A percentile compares a stretch with the other conserved stretches of the same genome.
Conservation (phyloP, 768 basidiomycete species). For the Cyathus striatus region DNA sequence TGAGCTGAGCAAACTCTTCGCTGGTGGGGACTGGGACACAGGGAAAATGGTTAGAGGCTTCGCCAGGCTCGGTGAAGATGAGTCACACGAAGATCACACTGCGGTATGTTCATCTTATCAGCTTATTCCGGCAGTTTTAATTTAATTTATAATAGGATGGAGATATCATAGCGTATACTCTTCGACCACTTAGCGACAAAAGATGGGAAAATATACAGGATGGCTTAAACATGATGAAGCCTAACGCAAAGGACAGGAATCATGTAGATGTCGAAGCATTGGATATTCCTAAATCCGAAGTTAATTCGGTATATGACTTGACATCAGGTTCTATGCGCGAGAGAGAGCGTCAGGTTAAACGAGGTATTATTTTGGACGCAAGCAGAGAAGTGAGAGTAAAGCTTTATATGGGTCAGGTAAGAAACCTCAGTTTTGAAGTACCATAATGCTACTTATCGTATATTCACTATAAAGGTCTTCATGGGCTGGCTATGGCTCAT, state of each 20-base stretch:
- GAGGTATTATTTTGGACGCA: slow-evolving; percentile 60
- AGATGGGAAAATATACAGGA: slow-evolving; percentile 36
- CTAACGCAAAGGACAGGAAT: slow-evolving; percentile 10
- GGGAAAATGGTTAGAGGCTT: slow-evolving; percentile 78
- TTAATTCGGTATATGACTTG: slow-evolving; percentile 37
- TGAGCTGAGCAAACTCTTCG: slow-evolving; percentile 38
- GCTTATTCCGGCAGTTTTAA: neutral
- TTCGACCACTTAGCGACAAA: slow-evolving; percentile 40
- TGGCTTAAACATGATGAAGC: slow-evolving; percentile 16
- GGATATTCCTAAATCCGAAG: slow-evolving; percentile 32
- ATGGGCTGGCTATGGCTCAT: slow-evolving; percentile 88
- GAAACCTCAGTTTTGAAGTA: slow-evolving; percentile 4
- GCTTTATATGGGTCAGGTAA: slow-evolving; percentile 67
- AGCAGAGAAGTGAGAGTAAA: slow-evolving; percentile 66
- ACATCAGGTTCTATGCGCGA: slow-evolving; percentile 10
- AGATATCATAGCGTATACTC: slow-evolving; percentile 36
- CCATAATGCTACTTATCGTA: slow-evolving; percentile 3
- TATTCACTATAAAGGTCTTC: slow-evolving; percentile 48
- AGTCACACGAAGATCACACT: slow-evolving; percentile 25
- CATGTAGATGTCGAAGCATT: slow-evolving; percentile 10
- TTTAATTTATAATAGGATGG: slow-evolving; percentile 23
- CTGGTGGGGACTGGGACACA: slow-evolving; percentile 59
- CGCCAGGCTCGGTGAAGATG: slow-evolving; percentile 49
- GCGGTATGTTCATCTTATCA: slow-evolving; percentile 19
- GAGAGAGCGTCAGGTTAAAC: slow-evolving; percentile 9